Percentiles rank a stretch among this genome's conserved stretches.
Conservation (phyloP, 805 yeast species). For the Candida arabinofermentans region DNA sequence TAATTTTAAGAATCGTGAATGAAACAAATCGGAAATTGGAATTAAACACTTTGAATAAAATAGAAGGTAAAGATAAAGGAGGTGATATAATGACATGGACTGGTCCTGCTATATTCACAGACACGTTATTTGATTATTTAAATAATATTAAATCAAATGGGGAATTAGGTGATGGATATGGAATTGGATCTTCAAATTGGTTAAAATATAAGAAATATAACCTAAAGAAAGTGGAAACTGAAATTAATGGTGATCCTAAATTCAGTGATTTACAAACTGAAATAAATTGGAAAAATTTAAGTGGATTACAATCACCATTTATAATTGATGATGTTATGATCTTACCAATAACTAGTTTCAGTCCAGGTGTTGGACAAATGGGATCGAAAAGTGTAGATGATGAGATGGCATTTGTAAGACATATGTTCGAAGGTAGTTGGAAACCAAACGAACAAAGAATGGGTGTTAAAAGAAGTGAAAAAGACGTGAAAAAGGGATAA, state of each 20-base stretch:
- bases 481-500: too few species aligned
- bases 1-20: slow-evolving; percentile 75
- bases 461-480: too few species aligned
- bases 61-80: slow-evolving; percentile 61
- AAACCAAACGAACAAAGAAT: slow-evolving; percentile 33
- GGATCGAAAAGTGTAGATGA: slow-evolving; percentile 44
- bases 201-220: slow-evolving; percentile 16
- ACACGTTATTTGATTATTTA: slow-evolving; percentile 72
- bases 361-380: slow-evolving; percentile 70
- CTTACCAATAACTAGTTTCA: slow-evolving; percentile 65
- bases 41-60: slow-evolving; percentile 41
- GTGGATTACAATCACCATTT: slow-evolving; percentile 51
- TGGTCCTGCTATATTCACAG: slow-evolving; percentile 96
- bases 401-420: slow-evolving; percentile 55
- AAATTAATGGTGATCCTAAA: slow-evolving; percentile 21
- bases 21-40: slow-evolving; percentile 56
- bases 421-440: slow-evolving; percentile 66
- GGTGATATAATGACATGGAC: slow-evolving; percentile 91
- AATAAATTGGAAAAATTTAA: slow-evolving; percentile 60
- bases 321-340: slow-evolving; percentile 65
- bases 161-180: slow-evolving; percentile 29
- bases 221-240: slow-evolving; percentile 19
- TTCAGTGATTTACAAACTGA: slow-evolving; percentile 23
- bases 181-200: slow-evolving; percentile 31
- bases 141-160: slow-evolving; percentile 49